Percentiles rank a stretch among this genome's conserved stretches.
These are phyloP conservation scores for Colletotrichum salicis DNA, from an alignment of 2,329 filamentous ascomycete genomes.

Conservation along the genomic window DNA sequence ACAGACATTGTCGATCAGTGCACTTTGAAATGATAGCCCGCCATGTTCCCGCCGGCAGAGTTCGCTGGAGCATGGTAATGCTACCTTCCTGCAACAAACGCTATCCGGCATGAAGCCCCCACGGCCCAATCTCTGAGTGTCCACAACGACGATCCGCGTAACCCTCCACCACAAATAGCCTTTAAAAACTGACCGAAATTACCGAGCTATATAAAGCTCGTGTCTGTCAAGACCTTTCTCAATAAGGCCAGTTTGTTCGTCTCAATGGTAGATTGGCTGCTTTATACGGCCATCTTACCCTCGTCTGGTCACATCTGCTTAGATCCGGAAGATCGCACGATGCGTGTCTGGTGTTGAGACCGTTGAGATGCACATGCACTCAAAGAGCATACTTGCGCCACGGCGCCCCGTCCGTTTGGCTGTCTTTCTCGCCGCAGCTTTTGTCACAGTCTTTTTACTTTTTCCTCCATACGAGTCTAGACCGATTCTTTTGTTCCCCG, in stretches of 20 bases:
- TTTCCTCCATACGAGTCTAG: neutral
- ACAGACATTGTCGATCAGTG: neutral
- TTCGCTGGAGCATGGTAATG: neutral
- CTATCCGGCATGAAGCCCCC: neutral
- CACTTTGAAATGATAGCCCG: neutral
- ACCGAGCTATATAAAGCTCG: slow-evolving; percentile 3
- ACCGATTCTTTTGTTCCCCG: neutral
- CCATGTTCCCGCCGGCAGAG: neutral
- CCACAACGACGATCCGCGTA: neutral
- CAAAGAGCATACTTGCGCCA: neutral
- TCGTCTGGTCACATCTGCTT: neutral
- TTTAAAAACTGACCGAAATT: neutral
- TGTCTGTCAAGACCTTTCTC: neutral
- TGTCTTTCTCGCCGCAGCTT: neutral
- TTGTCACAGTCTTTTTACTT: neutral
- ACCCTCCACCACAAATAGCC: slow-evolving; percentile 26
- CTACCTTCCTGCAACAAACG: slow-evolving; percentile 2
- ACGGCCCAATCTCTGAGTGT: neutral
- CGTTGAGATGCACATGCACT: neutral
- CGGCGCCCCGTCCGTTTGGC: neutral
- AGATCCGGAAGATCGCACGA: neutral
- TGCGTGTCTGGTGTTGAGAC: neutral
- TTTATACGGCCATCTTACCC: neutral
- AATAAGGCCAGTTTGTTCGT: neutral
- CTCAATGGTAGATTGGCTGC: neutral